Evolutionary conservation across 2,329 filamentous ascomycete genomes (phyloP), one percentile per base, ranked within the genome.

Genomic region (Fonsecaea pedrosoi): DNA sequence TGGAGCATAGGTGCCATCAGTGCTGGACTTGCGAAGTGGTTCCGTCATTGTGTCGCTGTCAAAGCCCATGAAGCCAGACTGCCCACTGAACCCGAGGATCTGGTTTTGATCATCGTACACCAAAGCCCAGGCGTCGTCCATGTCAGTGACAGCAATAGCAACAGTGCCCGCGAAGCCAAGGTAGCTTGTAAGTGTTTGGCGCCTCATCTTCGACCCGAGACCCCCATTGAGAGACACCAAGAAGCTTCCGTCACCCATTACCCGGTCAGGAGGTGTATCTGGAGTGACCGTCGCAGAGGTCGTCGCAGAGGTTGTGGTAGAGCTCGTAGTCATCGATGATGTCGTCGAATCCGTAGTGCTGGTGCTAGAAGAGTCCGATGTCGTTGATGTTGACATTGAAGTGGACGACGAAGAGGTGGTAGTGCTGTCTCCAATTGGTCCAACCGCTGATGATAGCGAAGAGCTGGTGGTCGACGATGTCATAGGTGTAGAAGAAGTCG

Each of bases 121-220:
- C 3, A 65, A 15, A 4, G 56, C 34, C 62, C 62, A 60, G 4
- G 62, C 62, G 1, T 54, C 18, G 8, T 18, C 35, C 30, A 42
- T 32, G 37, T 65, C 62, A n/a, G 62, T 65, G 7, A 65, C 56
- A 37, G 48, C 56, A 30, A 65, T 65, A 30, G 62, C 62, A 2
- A 60, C 56, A 35, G 55, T 65, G 12, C 62, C 62, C 7, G 62
- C 60, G 45, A 65, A 65, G 13, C 62, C 62, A 15, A 65, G 59
- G 30, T 60, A 65, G 34, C 48, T 38, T 10, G 59, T 25, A 1
- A 56, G 54, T n/a, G 34, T 65, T 21, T 57, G 42, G 18, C 62
- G 56, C n/a, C 32, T 60, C 30, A 54, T 56, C 48, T 37, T 61
- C 18, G 37, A 45, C 10, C 21, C 30, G 8, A 34, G 15, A 15